These are phyloP conservation scores for Pugionium cornutum DNA, from an alignment of 345 rosid species.

Conservation along the genomic window DNA sequence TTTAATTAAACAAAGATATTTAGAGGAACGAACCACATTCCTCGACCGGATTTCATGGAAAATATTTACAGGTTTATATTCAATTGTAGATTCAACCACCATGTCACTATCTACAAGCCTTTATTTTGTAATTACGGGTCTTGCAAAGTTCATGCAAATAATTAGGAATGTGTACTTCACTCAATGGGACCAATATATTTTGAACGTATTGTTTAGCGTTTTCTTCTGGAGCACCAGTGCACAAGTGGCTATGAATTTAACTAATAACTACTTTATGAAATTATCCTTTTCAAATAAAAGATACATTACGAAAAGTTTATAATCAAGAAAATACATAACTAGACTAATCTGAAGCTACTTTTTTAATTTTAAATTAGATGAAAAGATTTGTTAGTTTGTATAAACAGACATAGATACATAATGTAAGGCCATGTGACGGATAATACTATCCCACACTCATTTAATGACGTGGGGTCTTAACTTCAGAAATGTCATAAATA, in stretches of 20 bases:
- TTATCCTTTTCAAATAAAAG: neutral
- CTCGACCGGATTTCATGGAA: constrained; percentile 40
- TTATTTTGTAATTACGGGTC: too few relatives aligned
- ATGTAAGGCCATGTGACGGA: constrained; percentile 43
- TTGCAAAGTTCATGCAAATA: constrained; percentile 12
- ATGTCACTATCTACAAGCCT: too few relatives aligned
- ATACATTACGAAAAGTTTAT: too few relatives aligned
- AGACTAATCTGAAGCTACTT: too few relatives aligned
- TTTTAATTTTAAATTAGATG: too few relatives aligned
- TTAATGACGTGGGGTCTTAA: constrained; percentile 31
- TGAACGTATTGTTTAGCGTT: constrained; percentile 9
- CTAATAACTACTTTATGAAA: neutral
- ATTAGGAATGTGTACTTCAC: constrained; percentile 7
- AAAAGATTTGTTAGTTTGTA: constrained; percentile 22
- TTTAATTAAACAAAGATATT: constrained; percentile 20
- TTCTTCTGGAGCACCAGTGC: constrained; percentile 1
- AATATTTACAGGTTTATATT: constrained; percentile 1
- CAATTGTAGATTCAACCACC: too few relatives aligned
- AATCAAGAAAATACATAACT: too few relatives aligned
- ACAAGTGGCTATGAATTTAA: constrained; percentile 12
- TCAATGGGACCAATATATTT: constrained; percentile 22
- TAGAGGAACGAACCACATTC: constrained; percentile 33
- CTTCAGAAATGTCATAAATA: constrained; percentile 18
- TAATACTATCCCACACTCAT: constrained; percentile 38
- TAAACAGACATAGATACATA: neutral